Base-by-base conservation (phyloP, 169 alveolate genomes). In the Eimeria praecox region DNA sequence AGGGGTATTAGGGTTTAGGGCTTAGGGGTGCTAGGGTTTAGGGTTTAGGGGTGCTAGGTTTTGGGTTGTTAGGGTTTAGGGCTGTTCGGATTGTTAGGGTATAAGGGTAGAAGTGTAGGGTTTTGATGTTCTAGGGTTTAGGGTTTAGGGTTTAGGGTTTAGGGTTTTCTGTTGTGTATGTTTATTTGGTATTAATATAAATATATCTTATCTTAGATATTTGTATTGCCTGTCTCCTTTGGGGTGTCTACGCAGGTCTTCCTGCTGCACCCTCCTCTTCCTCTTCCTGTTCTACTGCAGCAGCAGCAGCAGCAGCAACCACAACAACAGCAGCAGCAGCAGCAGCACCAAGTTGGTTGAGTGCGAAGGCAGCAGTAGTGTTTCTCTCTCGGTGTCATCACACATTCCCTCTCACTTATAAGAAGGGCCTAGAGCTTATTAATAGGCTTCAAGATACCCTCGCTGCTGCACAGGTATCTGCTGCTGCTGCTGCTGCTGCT, bases 301-400 rank as follows among this genome's bases (percentile, higher is more conserved):
- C 90, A 0, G 71, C 95, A 16, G 42, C 90, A 1, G 40, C 52
- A 33, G 40, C 95, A 10, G 40, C 95, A 12, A 73, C n/a, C n/a
- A n/a, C n/a, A n/a, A n/a, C 88, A 3, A 78, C 89, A 12, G 35
- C 95, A 4, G 95, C 90, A 0, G 71, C 95, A 16, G 42, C 90
- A 1, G 40, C 52, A 33, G 40, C 95, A 10, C 56, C 95, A 12
- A 73, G 59, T 49, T 90, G 95, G 95, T 30, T 90, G 62, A 66
- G 33, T 20, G 80, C 95, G 49, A 90, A 90, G 64, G 95, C 95
- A 3, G 95, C 85, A 3, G 90, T 90, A 33, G 95, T 90, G 5
- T 90, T 90, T 69, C 80, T 90, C 16, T 71, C 95, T 24, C 77
- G 95, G 69, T 90, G 95, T 38, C 95, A 90, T 64, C 18, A 44